A percentile compares a stretch with the other conserved stretches of the same genome.
Evolutionary conservation across 768 basidiomycete species (phyloP).

Genomic region (Termitomyces sp.): DNA sequence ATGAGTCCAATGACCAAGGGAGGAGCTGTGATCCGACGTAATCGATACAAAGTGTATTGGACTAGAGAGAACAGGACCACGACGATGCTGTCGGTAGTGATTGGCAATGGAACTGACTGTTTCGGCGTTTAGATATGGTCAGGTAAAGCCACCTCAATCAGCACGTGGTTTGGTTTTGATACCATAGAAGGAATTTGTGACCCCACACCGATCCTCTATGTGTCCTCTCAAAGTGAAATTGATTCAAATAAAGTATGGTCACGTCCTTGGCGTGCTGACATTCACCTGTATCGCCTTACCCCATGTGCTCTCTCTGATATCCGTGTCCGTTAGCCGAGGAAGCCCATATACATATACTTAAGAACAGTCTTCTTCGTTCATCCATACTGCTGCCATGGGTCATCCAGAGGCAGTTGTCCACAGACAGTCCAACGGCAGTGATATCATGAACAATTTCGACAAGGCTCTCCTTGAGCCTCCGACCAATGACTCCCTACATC

Average conservation of each 20-base stretch:
- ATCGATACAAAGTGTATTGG: too few relatives aligned
- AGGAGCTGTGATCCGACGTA: too few relatives aligned
- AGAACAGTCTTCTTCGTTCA: background rate
- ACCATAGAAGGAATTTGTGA: too few relatives aligned
- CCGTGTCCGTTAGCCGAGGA: background rate
- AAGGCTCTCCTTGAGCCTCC: conserved; percentile 30
- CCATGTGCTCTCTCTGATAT: background rate
- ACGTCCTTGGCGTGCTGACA: background rate
- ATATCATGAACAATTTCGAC: conserved; percentile 19
- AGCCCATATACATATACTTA: background rate
- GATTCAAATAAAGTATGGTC: background rate
- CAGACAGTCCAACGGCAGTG: conserved; percentile 12
- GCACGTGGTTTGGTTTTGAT: too few relatives aligned
- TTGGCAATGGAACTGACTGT: too few relatives aligned
- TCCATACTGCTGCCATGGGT: conserved; percentile 10
- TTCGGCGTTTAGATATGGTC: too few relatives aligned
- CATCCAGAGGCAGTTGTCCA: conserved; percentile 18
- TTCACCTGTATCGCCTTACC: background rate
- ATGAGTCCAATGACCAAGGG: too few relatives aligned
- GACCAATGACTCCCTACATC: conserved; percentile 34
- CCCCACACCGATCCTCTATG: too few relatives aligned
- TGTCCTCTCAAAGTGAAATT: too few relatives aligned
- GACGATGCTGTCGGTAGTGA: too few relatives aligned
- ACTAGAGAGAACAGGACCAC: too few relatives aligned
- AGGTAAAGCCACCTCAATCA: too few relatives aligned